Conservation (phyloP, 2,329 filamentous ascomycete genomes). For the Ceratocystis ficicola region DNA sequence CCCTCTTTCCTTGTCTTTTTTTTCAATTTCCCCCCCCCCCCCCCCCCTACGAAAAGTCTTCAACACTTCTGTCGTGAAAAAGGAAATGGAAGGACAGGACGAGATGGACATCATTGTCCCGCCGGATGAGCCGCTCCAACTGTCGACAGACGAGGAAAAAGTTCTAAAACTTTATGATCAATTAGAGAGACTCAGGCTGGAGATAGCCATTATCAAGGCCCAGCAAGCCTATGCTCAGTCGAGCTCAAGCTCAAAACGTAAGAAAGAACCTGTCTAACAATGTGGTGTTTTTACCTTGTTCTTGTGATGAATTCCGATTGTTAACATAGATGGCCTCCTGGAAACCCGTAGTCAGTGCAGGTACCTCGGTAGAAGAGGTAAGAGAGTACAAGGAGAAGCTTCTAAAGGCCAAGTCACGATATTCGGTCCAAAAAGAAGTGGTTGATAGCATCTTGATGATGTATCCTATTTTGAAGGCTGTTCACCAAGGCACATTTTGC, state of each 20-base stretch:
- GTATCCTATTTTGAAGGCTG: slow-evolving; percentile 64
- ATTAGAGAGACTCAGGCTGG: slow-evolving; percentile 57
- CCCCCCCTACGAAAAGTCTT: not conserved
- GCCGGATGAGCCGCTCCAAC: slow-evolving; percentile 33
- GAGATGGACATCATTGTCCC: slow-evolving; percentile 15
- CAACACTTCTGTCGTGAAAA: not conserved
- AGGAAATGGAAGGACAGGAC: slow-evolving; percentile 5
- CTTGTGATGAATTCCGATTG: not conserved
- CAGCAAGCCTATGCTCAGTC: slow-evolving; percentile 22
- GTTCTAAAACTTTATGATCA: slow-evolving; percentile 59
- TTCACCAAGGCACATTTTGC: slow-evolving; percentile 54
- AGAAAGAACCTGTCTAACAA: slow-evolving; percentile 3
- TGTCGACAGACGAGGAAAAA: slow-evolving; percentile 54
- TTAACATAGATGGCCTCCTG: not conserved
- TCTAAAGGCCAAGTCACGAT: slow-evolving; percentile 57
- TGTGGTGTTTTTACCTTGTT: not conserved
- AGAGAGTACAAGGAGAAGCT: slow-evolving; percentile 51
- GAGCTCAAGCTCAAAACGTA: slow-evolving; percentile 11
- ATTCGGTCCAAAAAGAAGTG: slow-evolving; percentile 57
- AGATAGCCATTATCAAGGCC: slow-evolving; percentile 55
- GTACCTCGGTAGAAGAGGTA: slow-evolving; percentile 39
- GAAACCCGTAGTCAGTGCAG: slow-evolving; percentile 24
- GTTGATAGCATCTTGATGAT: slow-evolving; percentile 56
- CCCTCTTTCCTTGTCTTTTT: not conserved
- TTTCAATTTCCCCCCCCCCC: not conserved